phyloP scores from a whole-genome alignment of 2,329 filamentous ascomycete genomes.

The Curvularia verruculosa region DNA sequence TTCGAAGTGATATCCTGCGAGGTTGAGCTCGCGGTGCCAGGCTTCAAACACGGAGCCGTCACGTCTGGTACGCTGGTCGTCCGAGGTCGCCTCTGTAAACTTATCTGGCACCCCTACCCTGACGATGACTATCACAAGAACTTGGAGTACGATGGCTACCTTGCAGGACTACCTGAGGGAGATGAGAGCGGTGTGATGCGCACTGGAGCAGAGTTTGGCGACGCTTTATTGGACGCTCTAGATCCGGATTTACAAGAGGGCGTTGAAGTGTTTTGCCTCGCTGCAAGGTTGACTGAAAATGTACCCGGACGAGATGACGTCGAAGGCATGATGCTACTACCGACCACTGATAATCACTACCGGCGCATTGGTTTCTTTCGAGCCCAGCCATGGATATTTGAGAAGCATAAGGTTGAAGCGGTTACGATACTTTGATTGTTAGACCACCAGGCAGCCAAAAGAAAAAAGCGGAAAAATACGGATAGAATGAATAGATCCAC shows the following conservation, averaged over 20 bases:
- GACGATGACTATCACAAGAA: background rate
- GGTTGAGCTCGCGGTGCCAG: slow-evolving; percentile 6
- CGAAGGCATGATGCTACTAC: slow-evolving; percentile 14
- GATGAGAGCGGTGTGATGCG: background rate
- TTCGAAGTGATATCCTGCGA: slow-evolving; percentile 12
- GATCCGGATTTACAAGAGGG: slow-evolving; percentile 12
- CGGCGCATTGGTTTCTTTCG: slow-evolving; percentile 14
- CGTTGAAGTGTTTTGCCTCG: slow-evolving; percentile 14
- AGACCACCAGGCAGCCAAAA: background rate
- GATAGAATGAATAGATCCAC: background rate
- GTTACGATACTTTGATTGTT: background rate
- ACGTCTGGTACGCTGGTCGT: slow-evolving; percentile 7
- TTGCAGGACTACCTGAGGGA: background rate
- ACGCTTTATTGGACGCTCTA: slow-evolving; percentile 12
- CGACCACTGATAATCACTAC: background rate
- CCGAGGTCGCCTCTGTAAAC: background rate
- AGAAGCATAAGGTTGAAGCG: background rate
- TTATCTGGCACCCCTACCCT: background rate
- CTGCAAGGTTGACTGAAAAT: slow-evolving; percentile 5
- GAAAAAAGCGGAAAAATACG: background rate
- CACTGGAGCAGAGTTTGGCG: slow-evolving; percentile 1
- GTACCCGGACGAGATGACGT: slow-evolving; percentile 8
- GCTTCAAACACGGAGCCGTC: slow-evolving; percentile 11
- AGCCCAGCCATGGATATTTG: background rate
- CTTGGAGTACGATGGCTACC: background rate